phyloP scores from a whole-genome alignment of 2,329 filamentous ascomycete species.

The Trichophyton schoenleinii region DNA sequence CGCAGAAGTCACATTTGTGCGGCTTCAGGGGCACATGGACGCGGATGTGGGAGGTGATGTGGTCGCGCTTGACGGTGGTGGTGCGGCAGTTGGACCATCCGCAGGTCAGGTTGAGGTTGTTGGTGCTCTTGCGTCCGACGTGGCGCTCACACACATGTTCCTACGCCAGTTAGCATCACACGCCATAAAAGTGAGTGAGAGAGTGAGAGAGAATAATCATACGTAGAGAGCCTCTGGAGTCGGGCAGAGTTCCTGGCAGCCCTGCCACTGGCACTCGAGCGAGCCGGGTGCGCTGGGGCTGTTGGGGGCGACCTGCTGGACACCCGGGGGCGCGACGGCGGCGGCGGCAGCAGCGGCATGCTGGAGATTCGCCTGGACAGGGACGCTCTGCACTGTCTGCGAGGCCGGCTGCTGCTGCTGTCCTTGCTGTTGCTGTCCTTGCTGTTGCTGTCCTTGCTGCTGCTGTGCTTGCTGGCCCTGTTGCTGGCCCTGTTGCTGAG shows the following conservation, averaged over 20 bases:
- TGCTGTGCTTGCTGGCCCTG: slow-evolving; percentile 2
- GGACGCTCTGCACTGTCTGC: slow-evolving; percentile 12
- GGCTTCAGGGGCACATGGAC: slow-evolving; percentile 98
- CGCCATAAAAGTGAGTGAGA: background rate
- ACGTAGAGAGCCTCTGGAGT: slow-evolving; percentile 52
- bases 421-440: background rate
- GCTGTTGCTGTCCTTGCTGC: slow-evolving; percentile 9
- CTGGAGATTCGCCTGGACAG: slow-evolving; percentile 19
- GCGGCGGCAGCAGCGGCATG: slow-evolving; percentile 24
- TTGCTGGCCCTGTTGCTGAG: background rate
- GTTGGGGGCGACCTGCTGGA: slow-evolving; percentile 16
- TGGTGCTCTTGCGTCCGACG: slow-evolving; percentile 96
- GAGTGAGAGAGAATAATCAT: slow-evolving; percentile 18
- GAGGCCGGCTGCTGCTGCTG: slow-evolving; percentile 14
- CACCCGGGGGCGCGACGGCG: slow-evolving; percentile 25
- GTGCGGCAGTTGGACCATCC: slow-evolving; percentile 95
- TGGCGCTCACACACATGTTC: slow-evolving; percentile 97
- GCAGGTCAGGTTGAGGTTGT: slow-evolving; percentile 94
- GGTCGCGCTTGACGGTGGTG: slow-evolving; percentile 94
- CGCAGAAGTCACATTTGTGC: slow-evolving; percentile 97
- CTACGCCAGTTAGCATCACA: slow-evolving; percentile 35
- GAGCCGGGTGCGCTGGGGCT: slow-evolving; percentile 22
- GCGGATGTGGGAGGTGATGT: slow-evolving; percentile 97
- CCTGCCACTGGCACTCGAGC: slow-evolving; percentile 49
- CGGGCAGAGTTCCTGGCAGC: slow-evolving; percentile 47